Conservation (phyloP, 1,284 basidiomycete species). For the Papiliotrema terrestris region DNA sequence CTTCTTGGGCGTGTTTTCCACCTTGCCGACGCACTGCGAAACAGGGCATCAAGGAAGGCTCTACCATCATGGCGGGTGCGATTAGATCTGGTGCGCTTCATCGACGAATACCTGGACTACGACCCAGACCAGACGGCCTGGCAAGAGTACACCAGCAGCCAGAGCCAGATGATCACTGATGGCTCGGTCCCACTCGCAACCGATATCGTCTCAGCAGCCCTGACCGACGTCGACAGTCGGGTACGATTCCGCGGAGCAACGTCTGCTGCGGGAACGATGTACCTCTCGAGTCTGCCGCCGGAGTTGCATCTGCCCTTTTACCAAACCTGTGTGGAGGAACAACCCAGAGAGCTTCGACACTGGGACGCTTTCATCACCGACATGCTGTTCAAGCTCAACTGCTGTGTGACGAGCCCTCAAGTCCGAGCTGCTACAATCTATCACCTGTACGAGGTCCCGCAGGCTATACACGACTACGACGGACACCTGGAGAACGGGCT, state of each 20-base stretch:
- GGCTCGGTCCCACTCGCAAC: constrained; percentile 14
- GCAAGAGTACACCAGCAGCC: constrained; percentile 19
- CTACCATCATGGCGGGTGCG: constrained; percentile 66
- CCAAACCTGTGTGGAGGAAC: constrained; percentile 12
- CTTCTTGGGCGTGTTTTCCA: constrained; percentile 53
- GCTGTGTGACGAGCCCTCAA: constrained; percentile 74
- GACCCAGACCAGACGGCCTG: constrained; percentile 54
- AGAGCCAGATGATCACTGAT: constrained; percentile 24
- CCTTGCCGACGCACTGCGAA: constrained; percentile 58
- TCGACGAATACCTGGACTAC: constrained; percentile 61
- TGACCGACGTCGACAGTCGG: constrained; percentile 76
- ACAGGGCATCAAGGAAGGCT: constrained; percentile 51
- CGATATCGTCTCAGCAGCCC: constrained; percentile 55
- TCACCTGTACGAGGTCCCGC: constrained; percentile 72
- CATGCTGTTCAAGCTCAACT: constrained; percentile 73
- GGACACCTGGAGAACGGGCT: constrained; percentile 66
- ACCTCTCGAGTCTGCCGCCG: constrained; percentile 20
- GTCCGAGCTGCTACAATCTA: constrained; percentile 83
- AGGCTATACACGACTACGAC: constrained; percentile 53
- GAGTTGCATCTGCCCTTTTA: constrained; percentile 25
- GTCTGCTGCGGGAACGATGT: constrained; percentile 54
- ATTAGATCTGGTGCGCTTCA: constrained; percentile 62
- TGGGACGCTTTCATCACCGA: constrained; percentile 73
- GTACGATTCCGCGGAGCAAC: constrained; percentile 74
- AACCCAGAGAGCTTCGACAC: constrained; percentile 14